phyloP scores from a whole-genome alignment of 2,329 filamentous ascomycete genomes.

The Drechslerella coelobrocha region DNA sequence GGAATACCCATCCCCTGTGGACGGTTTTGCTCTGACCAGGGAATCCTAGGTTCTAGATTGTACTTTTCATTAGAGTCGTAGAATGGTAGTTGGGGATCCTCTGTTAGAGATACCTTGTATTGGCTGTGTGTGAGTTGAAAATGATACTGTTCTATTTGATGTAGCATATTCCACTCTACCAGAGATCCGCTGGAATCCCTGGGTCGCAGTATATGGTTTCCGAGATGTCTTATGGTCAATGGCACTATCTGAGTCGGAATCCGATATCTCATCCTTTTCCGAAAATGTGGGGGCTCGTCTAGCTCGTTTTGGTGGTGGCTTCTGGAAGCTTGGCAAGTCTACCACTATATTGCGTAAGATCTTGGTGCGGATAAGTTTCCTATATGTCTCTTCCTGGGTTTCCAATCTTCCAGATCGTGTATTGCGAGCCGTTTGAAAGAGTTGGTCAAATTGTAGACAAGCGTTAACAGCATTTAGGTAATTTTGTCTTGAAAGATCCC shows the following conservation, averaged over 20 bases:
- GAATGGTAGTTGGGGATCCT: too few species aligned
- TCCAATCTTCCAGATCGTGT: background rate
- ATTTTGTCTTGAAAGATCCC: slow-evolving; percentile 3
- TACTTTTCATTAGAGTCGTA: too few species aligned
- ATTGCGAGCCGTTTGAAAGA: slow-evolving; percentile 1
- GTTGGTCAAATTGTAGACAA: slow-evolving; percentile 1
- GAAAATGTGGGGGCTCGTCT: background rate
- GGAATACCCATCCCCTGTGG: too few species aligned
- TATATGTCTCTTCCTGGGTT: background rate
- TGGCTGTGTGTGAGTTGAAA: too few species aligned
- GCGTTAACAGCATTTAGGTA: slow-evolving; percentile 1
- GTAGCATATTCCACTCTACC: too few species aligned
- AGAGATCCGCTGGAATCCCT: too few species aligned
- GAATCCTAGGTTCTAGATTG: too few species aligned
- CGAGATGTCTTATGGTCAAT: too few species aligned
- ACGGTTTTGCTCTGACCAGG: too few species aligned
- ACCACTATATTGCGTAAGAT: slow-evolving; percentile 1
- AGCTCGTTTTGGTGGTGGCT: slow-evolving; percentile 2
- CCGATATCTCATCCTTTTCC: background rate
- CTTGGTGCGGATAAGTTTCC: slow-evolving; percentile 6
- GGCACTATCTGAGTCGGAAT: background rate
- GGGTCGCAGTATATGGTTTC: too few species aligned
- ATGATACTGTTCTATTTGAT: too few species aligned
- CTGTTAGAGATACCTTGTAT: too few species aligned
- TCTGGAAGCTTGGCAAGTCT: slow-evolving; percentile 9